A percentile compares a stretch with the other conserved stretches of the same genome.
These are phyloP conservation scores for Cytidiella melzeri DNA, from an alignment of 768 basidiomycete genomes.

Conservation along the genomic window DNA sequence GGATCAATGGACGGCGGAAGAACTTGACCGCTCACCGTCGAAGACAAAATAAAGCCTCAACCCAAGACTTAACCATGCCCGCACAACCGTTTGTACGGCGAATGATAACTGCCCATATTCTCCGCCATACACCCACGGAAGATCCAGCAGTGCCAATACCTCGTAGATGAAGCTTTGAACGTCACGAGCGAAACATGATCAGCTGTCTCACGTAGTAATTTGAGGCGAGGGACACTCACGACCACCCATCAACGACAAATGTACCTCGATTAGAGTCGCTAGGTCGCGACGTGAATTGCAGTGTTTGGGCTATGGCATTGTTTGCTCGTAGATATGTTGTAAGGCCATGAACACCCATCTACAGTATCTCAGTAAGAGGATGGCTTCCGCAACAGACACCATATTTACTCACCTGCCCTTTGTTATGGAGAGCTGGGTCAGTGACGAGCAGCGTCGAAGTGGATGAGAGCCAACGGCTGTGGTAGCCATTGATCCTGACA, in stretches of 20 bases:
- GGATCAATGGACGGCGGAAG: background rate
- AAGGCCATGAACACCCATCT: slow-evolving; percentile 49
- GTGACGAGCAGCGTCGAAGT: too few relatives aligned
- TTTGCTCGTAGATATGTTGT: slow-evolving; percentile 46
- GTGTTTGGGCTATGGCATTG: slow-evolving; percentile 31
- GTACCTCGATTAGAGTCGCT: slow-evolving; percentile 26
- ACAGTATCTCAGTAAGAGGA: too few relatives aligned
- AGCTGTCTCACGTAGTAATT: background rate
- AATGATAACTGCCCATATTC: slow-evolving; percentile 57
- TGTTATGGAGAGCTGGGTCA: too few relatives aligned
- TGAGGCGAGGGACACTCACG: slow-evolving; percentile 47
- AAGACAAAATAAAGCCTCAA: slow-evolving; percentile 71
- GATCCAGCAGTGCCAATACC: slow-evolving; percentile 47
- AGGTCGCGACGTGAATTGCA: slow-evolving; percentile 22
- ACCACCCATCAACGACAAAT: slow-evolving; percentile 80
- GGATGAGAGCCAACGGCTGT: too few relatives aligned
- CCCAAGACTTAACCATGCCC: slow-evolving; percentile 65
- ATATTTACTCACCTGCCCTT: too few relatives aligned
- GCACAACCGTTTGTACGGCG: slow-evolving; percentile 44
- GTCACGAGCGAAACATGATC: background rate
- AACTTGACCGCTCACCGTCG: slow-evolving; percentile 52
- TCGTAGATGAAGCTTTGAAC: slow-evolving; percentile 71
- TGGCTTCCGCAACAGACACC: too few relatives aligned
- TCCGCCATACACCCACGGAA: slow-evolving; percentile 86
- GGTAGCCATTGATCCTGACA: too few relatives aligned